phyloP scores from a whole-genome alignment of 768 basidiomycete species.

The Lactarius indigo region DNA sequence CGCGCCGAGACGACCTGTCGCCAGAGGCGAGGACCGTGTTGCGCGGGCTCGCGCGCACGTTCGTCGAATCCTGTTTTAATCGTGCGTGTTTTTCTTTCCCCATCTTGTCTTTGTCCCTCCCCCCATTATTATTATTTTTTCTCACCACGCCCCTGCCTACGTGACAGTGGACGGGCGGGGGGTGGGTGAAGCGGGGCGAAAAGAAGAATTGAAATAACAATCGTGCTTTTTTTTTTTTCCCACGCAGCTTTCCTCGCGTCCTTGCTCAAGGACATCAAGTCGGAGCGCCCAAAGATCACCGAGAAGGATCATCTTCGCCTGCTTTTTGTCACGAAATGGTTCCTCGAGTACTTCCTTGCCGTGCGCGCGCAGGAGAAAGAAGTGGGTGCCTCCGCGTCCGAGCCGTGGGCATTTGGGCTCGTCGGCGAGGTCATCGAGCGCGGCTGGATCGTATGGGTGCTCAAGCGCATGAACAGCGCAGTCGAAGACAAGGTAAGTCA shows the following conservation, averaged over 20 bases:
- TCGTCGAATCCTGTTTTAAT: conserved; percentile 85
- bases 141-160: background rate
- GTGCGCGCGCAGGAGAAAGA: conserved; percentile 42
- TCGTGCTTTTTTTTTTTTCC: background rate
- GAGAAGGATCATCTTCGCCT: conserved; percentile 92
- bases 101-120: conserved; percentile 1
- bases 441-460: conserved; percentile 85
- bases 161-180: background rate
- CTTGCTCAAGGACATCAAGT: conserved; percentile 89
- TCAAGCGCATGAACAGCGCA: conserved; percentile 82
- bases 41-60: conserved; percentile 65
- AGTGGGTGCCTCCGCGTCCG: conserved; percentile 37
- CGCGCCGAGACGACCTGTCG: conserved; percentile 62
- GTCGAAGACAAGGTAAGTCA: conserved; percentile 80
- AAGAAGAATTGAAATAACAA: background rate
- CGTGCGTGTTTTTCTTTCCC: conserved; percentile 47
- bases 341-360: conserved; percentile 83
- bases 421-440: conserved; percentile 86
- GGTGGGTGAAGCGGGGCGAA: background rate
- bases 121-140: background rate
- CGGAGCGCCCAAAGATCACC: conserved; percentile 87
- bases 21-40: conserved; percentile 61
- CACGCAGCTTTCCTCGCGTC: conserved; percentile 78
- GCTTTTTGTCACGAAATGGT: conserved; percentile 85
- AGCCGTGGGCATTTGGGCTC: conserved; percentile 61